Evolutionary conservation across 2,329 filamentous ascomycete species (phyloP).

Genomic region (Xylaria sp.): DNA sequence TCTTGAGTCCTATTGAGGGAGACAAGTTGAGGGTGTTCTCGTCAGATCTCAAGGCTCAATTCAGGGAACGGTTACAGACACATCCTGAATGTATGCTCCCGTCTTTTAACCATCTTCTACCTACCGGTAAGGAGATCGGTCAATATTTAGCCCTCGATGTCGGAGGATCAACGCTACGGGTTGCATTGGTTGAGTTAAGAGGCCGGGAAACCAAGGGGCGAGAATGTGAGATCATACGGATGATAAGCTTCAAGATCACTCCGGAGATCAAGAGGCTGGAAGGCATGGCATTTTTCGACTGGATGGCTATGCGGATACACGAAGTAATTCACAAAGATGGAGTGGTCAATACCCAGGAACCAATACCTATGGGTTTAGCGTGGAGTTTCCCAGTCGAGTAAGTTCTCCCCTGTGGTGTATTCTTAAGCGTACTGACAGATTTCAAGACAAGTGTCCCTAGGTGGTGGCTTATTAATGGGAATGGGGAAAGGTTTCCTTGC

Average conservation of each 20-base stretch:
- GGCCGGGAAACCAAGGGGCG: constrained; percentile 55
- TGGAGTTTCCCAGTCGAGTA: constrained; percentile 79
- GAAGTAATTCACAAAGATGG: constrained; percentile 62
- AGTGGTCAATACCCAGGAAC: constrained; percentile 52
- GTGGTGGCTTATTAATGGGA: constrained; percentile 65
- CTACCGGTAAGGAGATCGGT: constrained; percentile 67
- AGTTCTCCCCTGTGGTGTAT: constrained; percentile 46
- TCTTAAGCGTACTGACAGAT: constrained; percentile 41
- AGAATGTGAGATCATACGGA: constrained; percentile 64
- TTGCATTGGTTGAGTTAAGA: constrained; percentile 70
- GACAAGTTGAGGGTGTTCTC: constrained; percentile 60
- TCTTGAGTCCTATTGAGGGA: constrained; percentile 60
- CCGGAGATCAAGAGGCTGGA: constrained; percentile 65
- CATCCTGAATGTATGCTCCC: constrained; percentile 71
- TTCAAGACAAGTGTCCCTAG: constrained; percentile 70
- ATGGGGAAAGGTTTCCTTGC: constrained; percentile 76
- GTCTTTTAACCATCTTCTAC: constrained; percentile 72
- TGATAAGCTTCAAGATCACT: constrained; percentile 66
- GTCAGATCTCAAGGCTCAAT: constrained; percentile 63
- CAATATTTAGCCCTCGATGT: constrained; percentile 72
- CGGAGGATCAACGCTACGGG: constrained; percentile 74
- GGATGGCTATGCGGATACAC: constrained; percentile 71
- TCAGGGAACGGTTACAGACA: constrained; percentile 61
- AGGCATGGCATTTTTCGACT: constrained; percentile 72
- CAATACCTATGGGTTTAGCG: constrained; percentile 69